These are phyloP conservation scores for Blechomonas ayalai DNA, from an alignment of 208 protist genomes.

Conservation along the genomic window DNA sequence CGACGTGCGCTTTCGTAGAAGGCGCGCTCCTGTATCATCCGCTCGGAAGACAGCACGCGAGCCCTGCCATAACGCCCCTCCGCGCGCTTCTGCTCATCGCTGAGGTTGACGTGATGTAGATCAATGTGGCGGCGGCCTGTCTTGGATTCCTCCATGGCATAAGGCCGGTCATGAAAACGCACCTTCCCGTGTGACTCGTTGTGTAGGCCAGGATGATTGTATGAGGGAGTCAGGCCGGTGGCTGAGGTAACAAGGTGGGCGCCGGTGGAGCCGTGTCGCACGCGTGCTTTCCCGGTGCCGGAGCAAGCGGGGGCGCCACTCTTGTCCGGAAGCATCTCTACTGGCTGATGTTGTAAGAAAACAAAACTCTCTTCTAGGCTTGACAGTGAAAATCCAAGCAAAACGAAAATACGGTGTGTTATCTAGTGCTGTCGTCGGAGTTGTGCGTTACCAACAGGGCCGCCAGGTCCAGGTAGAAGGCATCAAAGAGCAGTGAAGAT, in stretches of 20 bases:
- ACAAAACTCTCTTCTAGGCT: too few species aligned
- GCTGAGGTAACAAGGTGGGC: conserved; percentile 11
- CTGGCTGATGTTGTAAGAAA: too few species aligned
- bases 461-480: too few species aligned
- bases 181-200: too few species aligned
- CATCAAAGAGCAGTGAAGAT: too few species aligned
- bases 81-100: conserved; percentile 54
- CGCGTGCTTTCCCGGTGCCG: conserved; percentile 7
- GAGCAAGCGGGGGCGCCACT: too few species aligned
- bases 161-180: neutral
- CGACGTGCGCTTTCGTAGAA: conserved; percentile 17
- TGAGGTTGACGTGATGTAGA: conserved; percentile 43
- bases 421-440: too few species aligned
- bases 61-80: conserved; percentile 50
- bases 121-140: conserved; percentile 37
- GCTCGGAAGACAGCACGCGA: conserved; percentile 13
- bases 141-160: neutral
- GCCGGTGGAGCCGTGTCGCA: conserved; percentile 5
- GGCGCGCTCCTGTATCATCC: conserved; percentile 13
- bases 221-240: conserved; percentile 22
- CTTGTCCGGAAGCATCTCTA: too few species aligned
- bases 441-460: too few species aligned
- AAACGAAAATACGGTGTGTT: too few species aligned
- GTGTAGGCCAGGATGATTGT: conserved; percentile 3
- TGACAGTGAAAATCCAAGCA: too few species aligned